Base-by-base conservation (phyloP, 441 rosid genomes). In the Jatropha podagrica region DNA sequence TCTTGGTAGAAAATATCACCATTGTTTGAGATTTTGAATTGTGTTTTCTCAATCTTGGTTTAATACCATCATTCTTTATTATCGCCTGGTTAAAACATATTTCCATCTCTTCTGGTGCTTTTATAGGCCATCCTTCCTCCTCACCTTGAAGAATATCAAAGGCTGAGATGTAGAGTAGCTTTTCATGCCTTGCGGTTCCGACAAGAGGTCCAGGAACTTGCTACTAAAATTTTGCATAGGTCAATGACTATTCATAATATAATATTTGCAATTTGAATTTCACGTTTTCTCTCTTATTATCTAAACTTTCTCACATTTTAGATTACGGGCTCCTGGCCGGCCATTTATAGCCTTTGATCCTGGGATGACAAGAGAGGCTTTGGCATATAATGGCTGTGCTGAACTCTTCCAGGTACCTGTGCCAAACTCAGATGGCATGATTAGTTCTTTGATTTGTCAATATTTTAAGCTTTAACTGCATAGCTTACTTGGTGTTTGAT, bases 381-480 rank as follows among this genome's bases (percentile, higher is more conserved):
- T 96, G 75, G 99, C 99, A n/a, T 94, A 88, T 81, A 83, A 93
- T 80, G 98, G 99, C 72, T 96, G 98, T 83, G 94, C 98, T 65
- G 99, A 96, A 85, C 91, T 96, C 64, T 96, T 96, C 93, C 99
- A 96, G 98, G 99, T 96, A 91, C 85, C 78, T 79, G 49, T 76
- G 81, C 76, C 71, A 63, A 81, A 80, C 77, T 59, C 78, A 38
- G 65, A 49, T 32, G 73, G 56, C 65, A 52, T 75, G 41, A 68
- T 73, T 76, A 76, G n/a, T 79, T 11, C 77, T 82, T 74, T 70
- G 44, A 76, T 73, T 78, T 76, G 27, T 75, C n/a, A 20, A 37
- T 2, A 32, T 44, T 4, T 44, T 11, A 54, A 18, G 56, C 64
- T 78, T 80, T 60, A 20, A 63, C 51, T n/a, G 60, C 32, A 68